These are phyloP conservation scores for Poa pratensis DNA, from an alignment of 176 grass and related monocot species.

Conservation along the genomic window DNA sequence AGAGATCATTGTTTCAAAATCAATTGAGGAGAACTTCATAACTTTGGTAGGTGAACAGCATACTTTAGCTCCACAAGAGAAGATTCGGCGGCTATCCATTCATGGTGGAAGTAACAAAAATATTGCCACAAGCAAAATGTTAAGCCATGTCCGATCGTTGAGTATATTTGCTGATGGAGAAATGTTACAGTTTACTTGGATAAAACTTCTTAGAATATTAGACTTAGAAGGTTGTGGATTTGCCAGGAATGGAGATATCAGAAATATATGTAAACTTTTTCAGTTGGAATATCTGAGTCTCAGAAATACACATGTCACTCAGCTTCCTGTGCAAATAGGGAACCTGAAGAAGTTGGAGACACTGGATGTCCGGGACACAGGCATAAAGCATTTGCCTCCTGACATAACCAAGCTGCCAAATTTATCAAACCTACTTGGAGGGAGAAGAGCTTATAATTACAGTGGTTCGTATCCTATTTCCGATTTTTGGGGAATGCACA, in stretches of 20 bases:
- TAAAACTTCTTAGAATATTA: conserved; percentile 49
- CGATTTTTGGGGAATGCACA: conserved; percentile 35
- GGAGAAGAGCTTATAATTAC: conserved; percentile 40
- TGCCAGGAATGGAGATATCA: conserved; percentile 18
- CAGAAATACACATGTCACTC: conserved; percentile 32
- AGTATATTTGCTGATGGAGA: conserved; percentile 43
- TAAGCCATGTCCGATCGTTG: conserved; percentile 50
- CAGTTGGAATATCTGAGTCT: conserved; percentile 50
- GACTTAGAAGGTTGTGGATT: conserved; percentile 36
- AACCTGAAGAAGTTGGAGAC: conserved; percentile 36
- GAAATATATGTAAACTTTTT: conserved; percentile 38
- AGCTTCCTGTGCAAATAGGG: conserved; percentile 39
- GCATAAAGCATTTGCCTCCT: conserved; percentile 43
- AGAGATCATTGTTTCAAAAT: conserved; percentile 51
- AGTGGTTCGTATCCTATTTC: conserved; percentile 28
- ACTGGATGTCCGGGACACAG: conserved; percentile 40
- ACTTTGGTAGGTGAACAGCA: conserved; percentile 30
- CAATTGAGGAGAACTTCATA: conserved; percentile 49
- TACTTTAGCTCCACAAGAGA: conserved; percentile 34
- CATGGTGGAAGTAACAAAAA: conserved; percentile 36
- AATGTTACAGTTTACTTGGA: conserved; percentile 38
- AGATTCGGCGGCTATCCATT: conserved; percentile 40
- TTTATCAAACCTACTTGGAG: conserved; percentile 46
- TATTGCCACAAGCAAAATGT: conserved; percentile 31
- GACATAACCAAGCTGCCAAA: conserved; percentile 27